Conservation (phyloP, 495 filamentous ascomycete species). For the Amphirosellinia nigrospora region DNA sequence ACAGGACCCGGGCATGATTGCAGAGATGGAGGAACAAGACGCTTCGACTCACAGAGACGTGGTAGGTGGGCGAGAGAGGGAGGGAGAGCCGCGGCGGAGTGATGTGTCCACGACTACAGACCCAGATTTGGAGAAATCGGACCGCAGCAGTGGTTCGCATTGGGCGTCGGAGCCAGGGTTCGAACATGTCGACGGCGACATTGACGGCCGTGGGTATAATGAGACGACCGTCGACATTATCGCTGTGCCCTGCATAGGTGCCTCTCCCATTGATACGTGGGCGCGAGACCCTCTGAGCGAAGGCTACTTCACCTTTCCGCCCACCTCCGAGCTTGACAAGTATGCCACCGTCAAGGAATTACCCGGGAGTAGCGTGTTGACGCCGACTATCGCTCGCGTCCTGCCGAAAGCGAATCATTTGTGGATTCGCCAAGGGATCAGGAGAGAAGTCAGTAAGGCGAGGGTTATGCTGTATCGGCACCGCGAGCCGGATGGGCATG, state of each 20-base stretch:
- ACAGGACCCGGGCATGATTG: not conserved
- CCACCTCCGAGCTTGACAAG: constrained; percentile 30
- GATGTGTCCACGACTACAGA: constrained; percentile 22
- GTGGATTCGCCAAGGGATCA: constrained; percentile 52
- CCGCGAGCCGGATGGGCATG: constrained; percentile 53
- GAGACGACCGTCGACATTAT: constrained; percentile 55
- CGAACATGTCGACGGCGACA: constrained; percentile 48
- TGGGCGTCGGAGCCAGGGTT: constrained; percentile 46
- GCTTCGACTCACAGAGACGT: not conserved
- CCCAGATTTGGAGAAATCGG: constrained; percentile 28
- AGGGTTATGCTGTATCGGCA: constrained; percentile 64
- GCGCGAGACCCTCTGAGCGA: constrained; percentile 44
- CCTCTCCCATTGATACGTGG: constrained; percentile 53
- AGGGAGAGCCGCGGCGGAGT: constrained; percentile 10
- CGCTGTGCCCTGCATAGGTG: constrained; percentile 53
- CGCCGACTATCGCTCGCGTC: constrained; percentile 40
- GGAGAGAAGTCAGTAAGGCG: constrained; percentile 46
- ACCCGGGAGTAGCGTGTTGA: constrained; percentile 35
- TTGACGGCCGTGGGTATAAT: constrained; percentile 49
- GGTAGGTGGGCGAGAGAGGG: not conserved
- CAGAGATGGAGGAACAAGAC: constrained; percentile 19
- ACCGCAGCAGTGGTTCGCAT: constrained; percentile 30
- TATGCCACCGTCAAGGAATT: constrained; percentile 39
- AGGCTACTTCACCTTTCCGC: constrained; percentile 39
- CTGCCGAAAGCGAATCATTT: constrained; percentile 38